Evolutionary conservation across 805 yeast species (phyloP), one percentile per base, ranked within the genome.

Genomic region (Wickerhamiella occidentalis): DNA sequence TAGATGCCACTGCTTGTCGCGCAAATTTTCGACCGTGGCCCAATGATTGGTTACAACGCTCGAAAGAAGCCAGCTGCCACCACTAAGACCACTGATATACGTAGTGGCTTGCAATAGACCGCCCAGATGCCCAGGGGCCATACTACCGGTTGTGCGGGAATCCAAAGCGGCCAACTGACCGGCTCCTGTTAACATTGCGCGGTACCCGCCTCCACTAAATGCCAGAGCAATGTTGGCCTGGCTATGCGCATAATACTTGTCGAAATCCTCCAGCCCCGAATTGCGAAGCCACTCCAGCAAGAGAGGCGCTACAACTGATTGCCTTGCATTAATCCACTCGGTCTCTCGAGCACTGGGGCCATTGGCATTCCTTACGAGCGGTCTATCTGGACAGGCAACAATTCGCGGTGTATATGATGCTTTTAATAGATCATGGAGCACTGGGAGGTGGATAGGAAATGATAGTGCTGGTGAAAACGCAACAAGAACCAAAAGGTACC

Each of bases 181-280:
- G 0, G 77, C 81, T 0, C 77, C 79, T 15, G 69, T 66, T 17
- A 79, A 58, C 80, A 79, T 76, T 6, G 84, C 73, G 47, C 84
- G 63, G 60, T 76, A 87, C 5, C 96, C 96, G 57, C 96, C 96
- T 41, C 96, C 96, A 15, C 85, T 77, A 56, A 80, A 78, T 6
- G 86, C 80, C 13, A 67, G 52, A 6, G 70, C 73, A 21, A 55
- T 46, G 25, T 15, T 33, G 12, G 38, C 38, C 19, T 30, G 23
- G 5, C 18, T 28, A n/a, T 41, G 36, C 11, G 17, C 45, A 12
- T n/a, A 6, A 15, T 26, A 9, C n/a, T n/a, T 5, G n/a, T 22
- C 17, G 15, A 17, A 13, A 18, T 9, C 9, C 12, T 41, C 44
- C 12, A 40, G 19, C 18, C 15, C 17, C 6, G 44, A 40, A 22